Evolutionary conservation across 192 early-diverging fungal genomes (phyloP), one percentile per base, ranked within the genome.

Genomic region (Dispira simplex): DNA sequence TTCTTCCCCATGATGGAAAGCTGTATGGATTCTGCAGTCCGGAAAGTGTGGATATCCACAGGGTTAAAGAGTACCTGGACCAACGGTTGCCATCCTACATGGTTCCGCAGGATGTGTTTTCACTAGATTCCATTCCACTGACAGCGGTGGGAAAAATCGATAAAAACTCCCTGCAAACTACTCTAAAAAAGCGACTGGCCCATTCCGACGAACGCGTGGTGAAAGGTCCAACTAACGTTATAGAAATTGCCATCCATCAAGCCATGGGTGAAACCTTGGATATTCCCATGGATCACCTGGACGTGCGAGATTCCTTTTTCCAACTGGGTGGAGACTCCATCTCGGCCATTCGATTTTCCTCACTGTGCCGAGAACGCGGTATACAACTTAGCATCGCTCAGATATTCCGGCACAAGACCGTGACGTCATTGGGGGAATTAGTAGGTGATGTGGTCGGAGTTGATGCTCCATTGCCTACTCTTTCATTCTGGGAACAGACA

Each of bases 1-100:
- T 76, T 0, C 18, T 76, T 12, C 65, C 68, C 10, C 44, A 64
- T 11, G 58, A 59, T 25, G 46, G 54, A 3, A 18, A 56, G 3
- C 54, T 56, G 28, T 23, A 23, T 9, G 54, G 25, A 9, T 56
- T 23, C 23, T 21, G 21, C 2, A 23, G 18, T 16, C 48, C 48
- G 48, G 18, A 51, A 51, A 23, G 21, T 51, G 48, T 23, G 21
- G 18, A 16, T 23, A 23, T 51, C 9, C 48, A 8, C 9, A 23
- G 9, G 18, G 48, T 51, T 23, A 51, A 51, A 9, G 16, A 16
- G 9, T 51, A 4, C 48, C 4, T 23, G 18, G 48, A 16, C 48
- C 18, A 16, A 16, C 16, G 48, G 48, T 43, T 58, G 11, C 27
- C 56, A 11, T 2, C 10, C 0, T 43, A 58, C 25, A 58, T 58